A percentile compares a stretch with the other conserved stretches of the same genome.
phyloP scores from a whole-genome alignment of 345 rosid genomes.

The Abelmoschus esculentus region DNA sequence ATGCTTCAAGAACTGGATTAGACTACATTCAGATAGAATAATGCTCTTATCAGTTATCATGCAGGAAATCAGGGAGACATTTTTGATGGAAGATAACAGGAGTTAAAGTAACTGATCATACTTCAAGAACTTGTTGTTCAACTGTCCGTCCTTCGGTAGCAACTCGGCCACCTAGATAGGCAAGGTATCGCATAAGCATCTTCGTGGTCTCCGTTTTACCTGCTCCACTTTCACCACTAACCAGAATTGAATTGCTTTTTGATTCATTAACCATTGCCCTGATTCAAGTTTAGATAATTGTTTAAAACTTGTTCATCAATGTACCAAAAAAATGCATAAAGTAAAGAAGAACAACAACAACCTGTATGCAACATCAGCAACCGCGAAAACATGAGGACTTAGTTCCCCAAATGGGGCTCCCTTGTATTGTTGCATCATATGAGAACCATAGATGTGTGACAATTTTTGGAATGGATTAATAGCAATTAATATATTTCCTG shows the following conservation, averaged over 20 bases:
- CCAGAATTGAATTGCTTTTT: constrained; percentile 71
- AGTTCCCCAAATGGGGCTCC: constrained; percentile 19
- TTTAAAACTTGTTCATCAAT: neutral
- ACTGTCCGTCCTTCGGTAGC: constrained; percentile 77
- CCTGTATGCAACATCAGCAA: constrained; percentile 22
- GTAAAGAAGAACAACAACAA: neutral
- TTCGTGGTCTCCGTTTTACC: constrained; percentile 81
- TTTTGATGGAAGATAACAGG: neutral
- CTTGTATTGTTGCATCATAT: constrained; percentile 20
- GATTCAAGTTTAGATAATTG: neutral
- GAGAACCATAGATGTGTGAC: constrained; percentile 14
- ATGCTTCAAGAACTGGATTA: constrained; percentile 96
- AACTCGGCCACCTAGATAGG: constrained; percentile 61
- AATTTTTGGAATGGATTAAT: constrained; percentile 18
- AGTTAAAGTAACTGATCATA: constrained; percentile 21
- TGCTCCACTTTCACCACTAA: constrained; percentile 81
- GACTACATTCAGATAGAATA: constrained; percentile 51
- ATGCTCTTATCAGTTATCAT: constrained; percentile 9
- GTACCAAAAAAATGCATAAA: too few relatives aligned
- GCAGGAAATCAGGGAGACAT: neutral
- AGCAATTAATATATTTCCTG: constrained; percentile 16
- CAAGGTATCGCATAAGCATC: constrained; percentile 81
- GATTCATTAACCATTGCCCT: constrained; percentile 70
- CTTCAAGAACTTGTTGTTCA: constrained; percentile 85
- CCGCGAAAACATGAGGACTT: constrained; percentile 19